Conservation (phyloP, 2,329 filamentous ascomycete genomes). For the Colletotrichum tabaci region DNA sequence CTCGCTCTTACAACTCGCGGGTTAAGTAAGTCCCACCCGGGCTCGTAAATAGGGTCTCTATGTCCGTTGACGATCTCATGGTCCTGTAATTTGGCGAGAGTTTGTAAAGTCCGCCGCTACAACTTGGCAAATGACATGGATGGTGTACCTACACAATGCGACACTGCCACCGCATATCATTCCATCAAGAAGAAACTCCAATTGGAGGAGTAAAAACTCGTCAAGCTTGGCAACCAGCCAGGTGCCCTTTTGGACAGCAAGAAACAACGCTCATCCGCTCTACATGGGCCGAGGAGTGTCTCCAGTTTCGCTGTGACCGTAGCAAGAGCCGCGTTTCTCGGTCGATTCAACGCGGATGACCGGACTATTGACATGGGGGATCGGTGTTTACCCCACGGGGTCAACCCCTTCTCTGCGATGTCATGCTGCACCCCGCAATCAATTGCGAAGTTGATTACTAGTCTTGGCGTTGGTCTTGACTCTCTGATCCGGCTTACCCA, state of each 20-base stretch:
- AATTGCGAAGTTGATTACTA: too few species aligned
- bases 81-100: too few species aligned
- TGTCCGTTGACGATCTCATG: too few species aligned
- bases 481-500: too few species aligned
- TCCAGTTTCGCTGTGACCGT: background rate
- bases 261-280: background rate
- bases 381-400: too few species aligned
- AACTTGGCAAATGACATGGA: background rate
- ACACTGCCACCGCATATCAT: conserved; percentile 6
- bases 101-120: background rate
- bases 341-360: background rate
- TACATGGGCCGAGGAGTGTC: background rate
- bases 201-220: conserved; percentile 21
- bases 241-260: background rate
- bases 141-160: background rate
- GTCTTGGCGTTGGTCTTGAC: too few species aligned
- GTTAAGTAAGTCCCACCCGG: background rate
- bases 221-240: conserved; percentile 7
- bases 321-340: background rate
- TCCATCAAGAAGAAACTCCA: background rate
- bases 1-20: too few species aligned
- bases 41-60: background rate
- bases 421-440: too few species aligned
- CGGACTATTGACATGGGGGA: background rate
- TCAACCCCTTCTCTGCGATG: too few species aligned